Conservation (phyloP, 176 grass and related monocot genomes). For the Typha latifolia region DNA sequence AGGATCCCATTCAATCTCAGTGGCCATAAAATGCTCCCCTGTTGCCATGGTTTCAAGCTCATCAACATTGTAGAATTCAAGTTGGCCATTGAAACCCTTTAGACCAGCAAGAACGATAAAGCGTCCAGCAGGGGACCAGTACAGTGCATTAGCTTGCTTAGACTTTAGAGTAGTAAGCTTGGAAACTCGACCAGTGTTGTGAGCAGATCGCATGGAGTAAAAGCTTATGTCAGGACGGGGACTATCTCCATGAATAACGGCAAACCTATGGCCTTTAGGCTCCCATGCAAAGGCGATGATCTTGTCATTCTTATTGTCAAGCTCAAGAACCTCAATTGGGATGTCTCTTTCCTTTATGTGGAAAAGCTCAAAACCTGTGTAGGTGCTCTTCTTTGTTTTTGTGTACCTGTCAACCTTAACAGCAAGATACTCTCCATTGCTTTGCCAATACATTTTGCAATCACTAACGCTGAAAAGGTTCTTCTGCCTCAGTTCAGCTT, state of each 20-base stretch:
- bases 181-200: constrained; percentile 45
- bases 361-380: constrained; percentile 91
- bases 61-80: constrained; percentile 95
- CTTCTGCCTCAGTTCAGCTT: constrained; percentile 89
- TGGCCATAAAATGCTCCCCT: constrained; percentile 96
- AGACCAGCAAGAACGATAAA: constrained; percentile 83
- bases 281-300: constrained; percentile 97
- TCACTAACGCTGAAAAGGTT: constrained; percentile 94
- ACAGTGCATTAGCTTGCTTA: constrained; percentile 88
- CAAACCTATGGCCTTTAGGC: constrained; percentile 84
- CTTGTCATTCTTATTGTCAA: constrained; percentile 97
- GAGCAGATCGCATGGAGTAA: constrained; percentile 59
- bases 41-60: constrained; percentile 91
- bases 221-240: constrained; percentile 79
- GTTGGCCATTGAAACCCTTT: constrained; percentile 89
- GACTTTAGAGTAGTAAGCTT: constrained; percentile 78
- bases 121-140: constrained; percentile 73
- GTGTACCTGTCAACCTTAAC: constrained; percentile 93
- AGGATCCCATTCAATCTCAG: constrained; percentile 90
- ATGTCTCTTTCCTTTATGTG: constrained; percentile 94
- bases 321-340: constrained; percentile 91
- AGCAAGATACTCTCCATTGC: constrained; percentile 85
- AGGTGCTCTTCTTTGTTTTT: constrained; percentile 94
- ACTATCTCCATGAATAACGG: constrained; percentile 81
- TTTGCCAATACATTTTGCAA: constrained; percentile 92